A percentile compares a stretch with the other conserved stretches of the same genome.
phyloP scores from a whole-genome alignment of 768 basidiomycete genomes.

The Mycena capillaripes region DNA sequence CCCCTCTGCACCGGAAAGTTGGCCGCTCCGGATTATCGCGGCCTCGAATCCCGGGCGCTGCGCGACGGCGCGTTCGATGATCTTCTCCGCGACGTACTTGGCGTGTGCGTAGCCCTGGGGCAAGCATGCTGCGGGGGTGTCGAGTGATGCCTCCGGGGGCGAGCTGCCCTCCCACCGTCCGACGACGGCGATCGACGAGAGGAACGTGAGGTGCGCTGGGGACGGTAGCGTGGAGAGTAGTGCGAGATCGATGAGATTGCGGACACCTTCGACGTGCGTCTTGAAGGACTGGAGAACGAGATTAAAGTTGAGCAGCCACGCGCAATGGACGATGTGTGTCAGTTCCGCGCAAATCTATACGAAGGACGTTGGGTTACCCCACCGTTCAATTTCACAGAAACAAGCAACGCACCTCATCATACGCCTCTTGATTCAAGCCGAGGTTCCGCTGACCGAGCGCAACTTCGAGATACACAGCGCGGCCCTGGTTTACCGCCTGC shows the following conservation, averaged over 20 bases:
- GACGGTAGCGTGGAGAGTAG: background rate
- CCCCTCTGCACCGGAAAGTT: slow-evolving; percentile 24
- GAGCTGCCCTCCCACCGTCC: background rate
- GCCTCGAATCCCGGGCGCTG: slow-evolving; percentile 7
- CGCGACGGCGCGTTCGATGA: slow-evolving; percentile 18
- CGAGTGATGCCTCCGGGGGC: slow-evolving; percentile 12
- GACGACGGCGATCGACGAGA: slow-evolving; percentile 42
- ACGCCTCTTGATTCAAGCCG: too few species aligned
- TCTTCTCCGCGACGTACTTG: slow-evolving; percentile 31
- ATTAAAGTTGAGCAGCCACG: too few species aligned
- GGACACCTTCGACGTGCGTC: slow-evolving; percentile 37
- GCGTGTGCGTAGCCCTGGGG: slow-evolving; percentile 25
- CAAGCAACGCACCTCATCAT: too few species aligned
- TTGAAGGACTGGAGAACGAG: slow-evolving; percentile 36
- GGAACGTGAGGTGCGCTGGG: slow-evolving; percentile 39
- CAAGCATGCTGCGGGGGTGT: background rate
- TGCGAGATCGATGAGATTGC: slow-evolving; percentile 42
- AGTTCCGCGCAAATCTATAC: too few species aligned
- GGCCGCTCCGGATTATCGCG: slow-evolving; percentile 21
- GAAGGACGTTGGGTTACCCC: too few species aligned
- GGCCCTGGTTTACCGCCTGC: too few species aligned
- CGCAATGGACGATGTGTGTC: too few species aligned
- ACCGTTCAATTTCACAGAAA: too few species aligned
- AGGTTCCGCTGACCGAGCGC: too few species aligned
- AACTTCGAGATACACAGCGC: too few species aligned